Evolutionary conservation across 805 yeast species (phyloP).

Genomic region (Ogataea thermomethanolica): DNA sequence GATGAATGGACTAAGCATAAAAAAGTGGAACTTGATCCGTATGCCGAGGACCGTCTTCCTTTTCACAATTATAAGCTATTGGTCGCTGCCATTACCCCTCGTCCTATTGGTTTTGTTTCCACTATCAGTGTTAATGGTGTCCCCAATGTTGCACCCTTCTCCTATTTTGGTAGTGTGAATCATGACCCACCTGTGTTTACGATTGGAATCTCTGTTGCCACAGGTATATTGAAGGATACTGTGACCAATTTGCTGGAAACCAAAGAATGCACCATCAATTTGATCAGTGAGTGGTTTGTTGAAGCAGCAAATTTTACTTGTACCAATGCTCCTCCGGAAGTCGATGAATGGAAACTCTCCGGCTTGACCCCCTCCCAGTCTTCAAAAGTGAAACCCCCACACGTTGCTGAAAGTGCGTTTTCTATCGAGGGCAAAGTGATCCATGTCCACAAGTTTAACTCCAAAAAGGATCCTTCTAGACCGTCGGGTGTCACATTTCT

Average conservation of each 20-base stretch:
- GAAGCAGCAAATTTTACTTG: constrained; percentile 59
- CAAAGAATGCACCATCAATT: constrained; percentile 51
- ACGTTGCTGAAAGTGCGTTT: constrained; percentile 61
- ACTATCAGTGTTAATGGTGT: constrained; percentile 42
- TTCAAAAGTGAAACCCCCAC: constrained; percentile 46
- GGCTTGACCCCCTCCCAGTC: constrained; percentile 51
- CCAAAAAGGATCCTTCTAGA: constrained; percentile 35
- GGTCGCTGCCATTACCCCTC: constrained; percentile 51
- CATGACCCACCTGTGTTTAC: constrained; percentile 59
- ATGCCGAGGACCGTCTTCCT: constrained; percentile 37
- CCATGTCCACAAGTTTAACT: constrained; percentile 41
- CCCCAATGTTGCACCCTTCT: constrained; percentile 57
- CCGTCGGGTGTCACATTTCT: constrained; percentile 39
- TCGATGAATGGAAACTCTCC: constrained; percentile 53
- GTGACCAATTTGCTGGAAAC: constrained; percentile 46
- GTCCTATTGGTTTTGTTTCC: constrained; percentile 60
- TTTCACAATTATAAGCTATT: constrained; percentile 48
- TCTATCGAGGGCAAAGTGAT: constrained; percentile 53
- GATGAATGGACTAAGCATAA: constrained; percentile 42
- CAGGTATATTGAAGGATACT: constrained; percentile 47
- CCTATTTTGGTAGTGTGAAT: constrained; percentile 46
- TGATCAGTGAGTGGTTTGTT: constrained; percentile 59
- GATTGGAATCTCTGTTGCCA: constrained; percentile 44
- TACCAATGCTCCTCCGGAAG: constrained; percentile 43
- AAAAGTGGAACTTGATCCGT: constrained; percentile 50